phyloP scores from a whole-genome alignment of 768 basidiomycete genomes.

The Rhizopogon salebrosus region DNA sequence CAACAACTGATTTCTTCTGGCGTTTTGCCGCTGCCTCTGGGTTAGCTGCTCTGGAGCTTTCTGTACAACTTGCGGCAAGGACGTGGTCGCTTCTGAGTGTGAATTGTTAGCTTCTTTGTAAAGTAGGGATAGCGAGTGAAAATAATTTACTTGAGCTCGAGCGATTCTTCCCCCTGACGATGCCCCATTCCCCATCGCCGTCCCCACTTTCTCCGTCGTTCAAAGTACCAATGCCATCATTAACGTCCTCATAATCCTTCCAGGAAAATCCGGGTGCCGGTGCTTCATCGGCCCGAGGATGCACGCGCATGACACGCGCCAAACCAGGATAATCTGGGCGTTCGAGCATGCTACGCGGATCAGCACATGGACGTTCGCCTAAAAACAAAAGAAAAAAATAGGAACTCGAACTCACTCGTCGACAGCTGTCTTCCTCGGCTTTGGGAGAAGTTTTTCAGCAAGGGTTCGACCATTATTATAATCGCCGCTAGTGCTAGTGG shows the following conservation, averaged over 20 bases:
- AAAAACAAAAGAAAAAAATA: not conserved
- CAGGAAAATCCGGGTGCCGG: slow-evolving; percentile 66
- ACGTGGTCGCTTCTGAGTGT: slow-evolving; percentile 13
- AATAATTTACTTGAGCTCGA: slow-evolving; percentile 36
- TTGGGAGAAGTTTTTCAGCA: slow-evolving; percentile 62
- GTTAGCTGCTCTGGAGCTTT: slow-evolving; percentile 44
- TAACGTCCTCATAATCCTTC: slow-evolving; percentile 73
- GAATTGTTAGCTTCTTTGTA: slow-evolving; percentile 1
- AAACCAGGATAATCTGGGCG: slow-evolving; percentile 47
- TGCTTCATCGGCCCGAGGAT: slow-evolving; percentile 48
- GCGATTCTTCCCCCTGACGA: slow-evolving; percentile 55
- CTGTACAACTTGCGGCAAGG: slow-evolving; percentile 9
- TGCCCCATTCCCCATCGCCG: slow-evolving; percentile 74
- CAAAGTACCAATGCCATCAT: slow-evolving; percentile 32
- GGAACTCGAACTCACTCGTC: slow-evolving; percentile 54
- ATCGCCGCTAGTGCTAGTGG: slow-evolving; percentile 12
- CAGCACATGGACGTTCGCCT: not conserved
- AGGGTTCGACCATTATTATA: slow-evolving; percentile 37
- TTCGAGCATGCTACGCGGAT: slow-evolving; percentile 53
- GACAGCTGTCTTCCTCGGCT: slow-evolving; percentile 57
- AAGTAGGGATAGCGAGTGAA: not conserved
- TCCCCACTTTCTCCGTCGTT: slow-evolving; percentile 57
- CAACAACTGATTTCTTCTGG: slow-evolving; percentile 47
- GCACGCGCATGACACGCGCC: slow-evolving; percentile 68
- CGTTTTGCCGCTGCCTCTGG: slow-evolving; percentile 70